A percentile compares a stretch with the other conserved stretches of the same genome.
Conservation (phyloP, 345 rosid genomes). For the Geranium rotundifolium region DNA sequence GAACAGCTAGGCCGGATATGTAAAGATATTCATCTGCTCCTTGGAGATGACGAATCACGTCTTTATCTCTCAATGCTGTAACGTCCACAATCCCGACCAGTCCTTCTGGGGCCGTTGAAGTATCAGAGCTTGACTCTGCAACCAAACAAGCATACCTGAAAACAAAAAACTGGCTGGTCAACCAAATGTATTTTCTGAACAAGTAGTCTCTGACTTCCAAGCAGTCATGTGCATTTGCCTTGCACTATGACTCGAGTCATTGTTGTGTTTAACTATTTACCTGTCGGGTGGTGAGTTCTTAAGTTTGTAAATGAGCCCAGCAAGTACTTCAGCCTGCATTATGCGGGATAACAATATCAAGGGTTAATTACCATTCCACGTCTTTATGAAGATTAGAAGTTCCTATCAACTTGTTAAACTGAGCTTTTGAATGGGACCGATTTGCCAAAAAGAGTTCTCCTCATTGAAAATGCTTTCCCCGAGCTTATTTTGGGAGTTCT, state of each 20-base stretch:
- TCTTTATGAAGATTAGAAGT: too few species aligned
- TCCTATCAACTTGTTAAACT: too few species aligned
- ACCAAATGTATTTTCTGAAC: too few species aligned
- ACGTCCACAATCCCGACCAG: conserved; percentile 76
- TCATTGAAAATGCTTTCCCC: too few species aligned
- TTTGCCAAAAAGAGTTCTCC: too few species aligned
- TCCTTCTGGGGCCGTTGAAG: conserved; percentile 9
- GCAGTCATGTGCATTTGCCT: too few species aligned
- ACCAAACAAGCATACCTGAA: conserved; percentile 76
- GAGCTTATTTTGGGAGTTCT: too few species aligned
- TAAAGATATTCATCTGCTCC: conserved; percentile 69
- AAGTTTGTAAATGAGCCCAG: conserved; percentile 70
- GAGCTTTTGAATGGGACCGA: too few species aligned
- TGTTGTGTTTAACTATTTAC: conserved; percentile 12
- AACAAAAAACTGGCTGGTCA: not conserved
- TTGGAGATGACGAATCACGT: conserved; percentile 38
- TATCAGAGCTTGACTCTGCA: conserved; percentile 31
- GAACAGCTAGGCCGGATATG: conserved; percentile 76
- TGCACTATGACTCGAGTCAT: too few species aligned
- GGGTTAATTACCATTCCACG: not conserved
- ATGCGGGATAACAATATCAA: not conserved
- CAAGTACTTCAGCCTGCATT: conserved; percentile 71
- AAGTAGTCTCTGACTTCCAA: too few species aligned
- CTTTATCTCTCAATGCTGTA: conserved; percentile 45
- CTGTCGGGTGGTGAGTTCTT: conserved; percentile 66